Conservation (phyloP, 2,329 filamentous ascomycete genomes). For the Sarocladium strictum region DNA sequence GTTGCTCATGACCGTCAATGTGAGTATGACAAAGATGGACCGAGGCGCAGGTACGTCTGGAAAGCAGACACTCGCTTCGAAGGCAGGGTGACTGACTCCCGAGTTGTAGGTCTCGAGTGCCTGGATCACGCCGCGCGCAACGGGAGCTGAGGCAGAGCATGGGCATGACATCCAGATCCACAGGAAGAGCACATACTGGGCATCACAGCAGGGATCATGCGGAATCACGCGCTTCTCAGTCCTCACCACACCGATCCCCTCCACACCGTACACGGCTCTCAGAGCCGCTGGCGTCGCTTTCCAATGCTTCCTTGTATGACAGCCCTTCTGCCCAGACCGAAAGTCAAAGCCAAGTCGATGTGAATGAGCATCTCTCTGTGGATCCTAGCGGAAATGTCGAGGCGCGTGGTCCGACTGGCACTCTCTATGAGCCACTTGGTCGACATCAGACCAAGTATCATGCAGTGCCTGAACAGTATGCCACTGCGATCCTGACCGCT, state of each 20-base stretch:
- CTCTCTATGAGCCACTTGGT: neutral
- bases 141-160: neutral
- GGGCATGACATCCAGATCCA: neutral
- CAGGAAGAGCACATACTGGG: neutral
- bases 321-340: neutral
- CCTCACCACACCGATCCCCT: neutral
- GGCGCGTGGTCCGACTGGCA: neutral
- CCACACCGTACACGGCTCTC: neutral
- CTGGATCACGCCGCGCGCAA: neutral
- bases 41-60: neutral
- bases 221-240: neutral
- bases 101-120: neutral
- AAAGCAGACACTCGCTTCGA: no score
- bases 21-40: neutral
- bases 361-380: slow-evolving; percentile 1
- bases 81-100: neutral
- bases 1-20: neutral
- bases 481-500: neutral
- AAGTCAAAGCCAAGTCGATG: neutral
- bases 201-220: neutral
- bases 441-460: neutral
- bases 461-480: slow-evolving; percentile 3
- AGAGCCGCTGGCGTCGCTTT: neutral
- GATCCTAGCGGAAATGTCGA: slow-evolving; percentile 1
- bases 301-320: neutral